Evolutionary conservation across 2,329 filamentous ascomycete species (phyloP), one percentile per base, ranked within the genome.

Genomic region (Thermomyces lanuginosus): DNA sequence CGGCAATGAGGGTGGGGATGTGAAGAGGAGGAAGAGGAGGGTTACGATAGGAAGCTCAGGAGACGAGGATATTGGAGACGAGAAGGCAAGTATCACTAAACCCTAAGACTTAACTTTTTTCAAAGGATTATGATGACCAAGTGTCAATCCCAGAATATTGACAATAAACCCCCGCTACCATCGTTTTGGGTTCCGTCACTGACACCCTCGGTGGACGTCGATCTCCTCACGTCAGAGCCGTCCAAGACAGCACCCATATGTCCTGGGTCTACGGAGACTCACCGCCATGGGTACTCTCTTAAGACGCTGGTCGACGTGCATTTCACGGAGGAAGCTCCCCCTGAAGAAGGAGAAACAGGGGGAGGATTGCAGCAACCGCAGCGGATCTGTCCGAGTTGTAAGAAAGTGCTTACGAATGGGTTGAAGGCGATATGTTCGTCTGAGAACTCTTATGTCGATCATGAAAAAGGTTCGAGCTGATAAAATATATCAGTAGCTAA

Each of bases 171-270:
- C 1, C 65, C 66, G 9, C 57, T 92, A 0, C 80, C 82, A 0
- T 91, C 82, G 0, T 95, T 95, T 56, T 95, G 86, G 89, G 76
- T 86, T 8, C 86, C 83, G 0, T 80, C 77, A 0, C 67, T 86
- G 31, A 91, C 79, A 0, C 82, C 82, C 1, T 63, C 63, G 0
- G 66, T 64, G 19, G 67, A 67, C 24, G 56, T 61, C 25, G 27
- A 60, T 72, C 43, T 22, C 18, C 54, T 65, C 5, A 55, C 67
- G 20, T 54, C 54, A n/a, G 74, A 71, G 45, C 66, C 70, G 28
- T 47, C 57, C 26, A 91, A 89, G 45, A 56, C 66, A 14, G 61
- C 63, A 4, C 81, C 83, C 0, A 60, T 76, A 2, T 95, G 84
- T 41, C 84, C 84, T 0, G 76, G 74, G 0, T 81, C 81, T 1